Evolutionary conservation across 73 alveolate species (phyloP), one percentile per base, ranked within the genome.

Genomic region (Symbiodinium pilosum): DNA sequence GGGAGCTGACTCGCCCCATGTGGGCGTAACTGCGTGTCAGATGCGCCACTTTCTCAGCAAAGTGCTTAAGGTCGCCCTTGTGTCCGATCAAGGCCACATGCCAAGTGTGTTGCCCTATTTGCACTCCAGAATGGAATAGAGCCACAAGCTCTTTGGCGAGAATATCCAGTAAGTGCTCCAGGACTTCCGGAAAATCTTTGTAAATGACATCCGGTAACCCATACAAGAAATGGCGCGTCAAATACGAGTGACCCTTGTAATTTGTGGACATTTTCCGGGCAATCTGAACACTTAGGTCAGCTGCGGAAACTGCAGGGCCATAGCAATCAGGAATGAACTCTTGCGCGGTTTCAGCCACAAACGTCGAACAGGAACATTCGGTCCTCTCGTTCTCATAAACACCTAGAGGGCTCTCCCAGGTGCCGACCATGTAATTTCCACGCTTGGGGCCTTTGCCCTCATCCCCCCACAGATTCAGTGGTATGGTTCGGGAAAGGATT

Each of bases 401-500:
- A 32, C 94, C 94, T 0, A 87, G 11, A 32, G 59, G 20, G 54
- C 83, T 43, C 11, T 64, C 94, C 42, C 38, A 5, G 41, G 43
- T 21, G 47, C 68, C 36, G 42, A 87, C 20, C 3, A 87, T 42
- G 40, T 43, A 87, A 32, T 87, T 87, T 20, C 94, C 94, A 6
- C 94, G 83, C 42, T 87, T 87, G 24, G 73, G 84, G 6, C 94
- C 94, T 20, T 77, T 36, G 42, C 94, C 94, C 28, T 87, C 94
- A 28, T 87, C 94, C 7, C 84, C 84, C 36, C 36, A 87, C 14
- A 87, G 42, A 20, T 12, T 43, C 6, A 87, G 1, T 4, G 94
- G 94, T 0, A 87, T 9, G 8, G 94, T 87, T 30, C 42, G 41
- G 28, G 20, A 30, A 9, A 52, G 59, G 12, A 54, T 43, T 2